Evolutionary conservation across 2,329 filamentous ascomycete genomes (phyloP), one percentile per base, ranked within the genome.

Genomic region (Exserohilum rostratum): DNA sequence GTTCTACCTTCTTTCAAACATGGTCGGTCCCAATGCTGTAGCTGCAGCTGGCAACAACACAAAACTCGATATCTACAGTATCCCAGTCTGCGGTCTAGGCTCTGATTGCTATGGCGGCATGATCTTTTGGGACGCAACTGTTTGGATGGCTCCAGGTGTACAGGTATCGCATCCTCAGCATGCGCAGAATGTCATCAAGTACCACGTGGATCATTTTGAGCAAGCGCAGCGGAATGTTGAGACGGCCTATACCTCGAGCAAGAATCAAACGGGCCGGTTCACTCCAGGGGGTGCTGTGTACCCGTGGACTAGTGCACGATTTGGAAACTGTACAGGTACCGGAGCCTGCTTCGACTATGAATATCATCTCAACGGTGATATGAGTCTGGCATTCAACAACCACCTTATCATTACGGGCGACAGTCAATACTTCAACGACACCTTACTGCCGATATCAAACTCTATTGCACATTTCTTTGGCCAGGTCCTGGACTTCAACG

Each of bases 301-400:
- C 64, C 83, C 87, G 1, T 90, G 88, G 88, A 90, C 87, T 0
- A 84, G 83, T 61, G 87, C 84, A 7, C 76, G 86, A 5, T 87
- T 80, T 64, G 88, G 87, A 2, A 90, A 90, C 64, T 90, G 87
- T 64, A 90, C 88, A 5, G 78, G 71, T 1, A 79, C 77, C n/a
- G 80, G 79, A 6, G 78, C 79, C 15, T 90, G 87, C 69, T 88
- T 86, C 62, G 87, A 90, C 69, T 90, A 90, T 60, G 81, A 90
- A 67, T 90, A 90, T 63, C 87, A 90, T 69, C 64, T 90, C 33
- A 90, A 90, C 62, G 85, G 86, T 6, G 87, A 90, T 61, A 89
- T 90, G 61, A 85, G 84, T 0, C 76, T 89, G 27, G 80, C 84
- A 1, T 77, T 88, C 55, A 79, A 83, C 62, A 86, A 87, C 48